Base-by-base conservation (phyloP, 83 land plant genomes). In the Picea mariana region DNA sequence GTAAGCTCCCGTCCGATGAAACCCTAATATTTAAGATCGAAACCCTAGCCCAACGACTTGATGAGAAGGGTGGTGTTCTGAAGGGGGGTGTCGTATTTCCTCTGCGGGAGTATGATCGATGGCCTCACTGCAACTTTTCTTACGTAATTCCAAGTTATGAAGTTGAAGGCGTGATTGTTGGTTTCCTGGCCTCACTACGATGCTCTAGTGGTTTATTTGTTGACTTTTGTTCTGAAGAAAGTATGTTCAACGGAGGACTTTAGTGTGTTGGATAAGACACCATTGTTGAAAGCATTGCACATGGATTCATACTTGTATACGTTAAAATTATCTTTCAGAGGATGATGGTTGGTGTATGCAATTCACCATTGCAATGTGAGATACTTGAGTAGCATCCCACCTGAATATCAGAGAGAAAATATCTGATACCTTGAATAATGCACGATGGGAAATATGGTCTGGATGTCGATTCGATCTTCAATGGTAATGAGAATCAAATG, bases 61-160 rank as follows among this genome's bases (percentile, higher is more conserved):
- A 67, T 3, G 1, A 38, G 8, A 65, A 55, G 40, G 76, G 38
- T 23, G 38, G 69, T 0, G 6, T 16, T 78, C 27, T 88, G 21
- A 69, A 72, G 44, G 90, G 90, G 79, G 17, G 38, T 93, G 73
- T 86, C 85, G 31, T 93, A 90, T 72, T 84, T 85, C 67, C 95
- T 93, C 21, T 87, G 91, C 6, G 93, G 95, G 66, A 93, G 92
- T 62, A 79, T 93, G 44, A 63, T 88, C 16, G 95, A 88, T 24
- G 91, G 91, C 7, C 31, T 88, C n/a, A 81, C 81, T 1, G 95
- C 95, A 18, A 89, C 95, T 79, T 59, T 90, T 12, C 60, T 93
- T 62, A 73, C 79, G 2, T 82, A 75, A 59, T 90, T 91, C 78
- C 85, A 93, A 82, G 31, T 93, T 77, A 80, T 40, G 83, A 87